These are phyloP conservation scores for Hypoxylon cercidicola DNA, from an alignment of 495 filamentous ascomycete genomes.

Conservation along the genomic window DNA sequence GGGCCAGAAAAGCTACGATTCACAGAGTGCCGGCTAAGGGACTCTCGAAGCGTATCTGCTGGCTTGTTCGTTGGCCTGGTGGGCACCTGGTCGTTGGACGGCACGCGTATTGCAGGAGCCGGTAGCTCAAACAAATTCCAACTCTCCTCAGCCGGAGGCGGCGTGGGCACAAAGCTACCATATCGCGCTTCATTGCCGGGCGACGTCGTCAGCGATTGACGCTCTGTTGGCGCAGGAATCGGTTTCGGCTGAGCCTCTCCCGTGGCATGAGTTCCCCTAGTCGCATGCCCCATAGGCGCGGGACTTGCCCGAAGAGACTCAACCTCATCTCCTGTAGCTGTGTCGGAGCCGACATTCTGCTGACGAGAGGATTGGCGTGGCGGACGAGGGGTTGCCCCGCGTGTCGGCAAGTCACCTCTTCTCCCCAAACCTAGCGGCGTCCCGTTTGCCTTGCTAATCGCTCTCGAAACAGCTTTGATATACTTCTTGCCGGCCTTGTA, in stretches of 20 bases:
- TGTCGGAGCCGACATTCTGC: slow-evolving; percentile 24
- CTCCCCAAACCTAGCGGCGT: slow-evolving; percentile 54
- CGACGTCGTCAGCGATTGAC: slow-evolving; percentile 46
- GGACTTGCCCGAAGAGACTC: slow-evolving; percentile 39
- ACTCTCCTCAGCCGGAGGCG: slow-evolving; percentile 56
- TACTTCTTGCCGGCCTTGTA: slow-evolving; percentile 95
- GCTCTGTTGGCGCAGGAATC: slow-evolving; percentile 45
- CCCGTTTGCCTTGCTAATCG: slow-evolving; percentile 70
- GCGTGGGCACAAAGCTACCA: slow-evolving; percentile 79
- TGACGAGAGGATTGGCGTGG: slow-evolving; percentile 38
- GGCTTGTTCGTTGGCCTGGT: slow-evolving; percentile 12
- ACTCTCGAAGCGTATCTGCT: slow-evolving; percentile 23
- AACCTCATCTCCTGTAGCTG: slow-evolving; percentile 26
- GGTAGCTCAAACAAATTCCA: slow-evolving; percentile 69
- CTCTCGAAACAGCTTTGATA: slow-evolving; percentile 80
- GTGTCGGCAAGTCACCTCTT: slow-evolving; percentile 34
- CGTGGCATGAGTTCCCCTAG: slow-evolving; percentile 23
- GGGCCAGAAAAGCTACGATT: slow-evolving; percentile 30
- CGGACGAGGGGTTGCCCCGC: slow-evolving; percentile 28
- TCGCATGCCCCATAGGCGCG: slow-evolving; percentile 39
- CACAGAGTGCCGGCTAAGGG: slow-evolving; percentile 20
- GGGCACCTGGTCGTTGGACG: slow-evolving; percentile 40
- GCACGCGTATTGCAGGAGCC: slow-evolving; percentile 74
- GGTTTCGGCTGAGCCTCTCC: slow-evolving; percentile 44
- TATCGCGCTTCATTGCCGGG: slow-evolving; percentile 61